Evolutionary conservation across 139 green algal species (phyloP).

Genomic region (Diplosphaera chodatii): DNA sequence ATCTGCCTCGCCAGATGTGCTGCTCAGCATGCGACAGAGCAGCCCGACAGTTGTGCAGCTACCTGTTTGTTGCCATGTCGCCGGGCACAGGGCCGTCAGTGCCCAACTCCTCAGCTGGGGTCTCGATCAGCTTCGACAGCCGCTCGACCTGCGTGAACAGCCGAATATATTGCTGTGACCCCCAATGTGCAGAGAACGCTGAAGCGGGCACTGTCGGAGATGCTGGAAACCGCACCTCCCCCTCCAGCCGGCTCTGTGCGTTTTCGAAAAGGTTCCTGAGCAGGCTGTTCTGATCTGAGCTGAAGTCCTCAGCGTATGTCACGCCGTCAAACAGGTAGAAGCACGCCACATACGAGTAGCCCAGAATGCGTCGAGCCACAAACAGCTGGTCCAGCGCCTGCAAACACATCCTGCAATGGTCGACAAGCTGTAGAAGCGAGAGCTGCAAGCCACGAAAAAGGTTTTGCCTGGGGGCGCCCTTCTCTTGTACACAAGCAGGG

Average conservation of each 20-base stretch:
- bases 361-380: constrained; percentile 58
- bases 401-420: too few relatives aligned
- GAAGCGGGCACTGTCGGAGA: too few relatives aligned
- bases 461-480: too few relatives aligned
- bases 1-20: too few relatives aligned
- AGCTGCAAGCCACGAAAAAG: too few relatives aligned
- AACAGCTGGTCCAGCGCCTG: constrained; percentile 65
- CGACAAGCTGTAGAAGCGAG: too few relatives aligned
- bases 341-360: constrained; percentile 77
- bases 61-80: too few relatives aligned
- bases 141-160: constrained; percentile 46
- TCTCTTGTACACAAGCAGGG: too few relatives aligned
- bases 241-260: constrained; percentile 66
- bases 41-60: too few relatives aligned
- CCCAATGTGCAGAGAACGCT: neutral
- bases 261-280: constrained; percentile 89
- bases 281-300: constrained; percentile 49
- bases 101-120: constrained; percentile 3
- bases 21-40: too few relatives aligned
- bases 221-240: constrained; percentile 22
- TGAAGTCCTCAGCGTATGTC: constrained; percentile 70
- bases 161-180: neutral
- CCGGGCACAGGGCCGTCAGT: neutral
- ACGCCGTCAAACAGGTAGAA: constrained; percentile 84
- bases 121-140: constrained; percentile 47